A percentile compares a stretch with the other conserved stretches of the same genome.
These are phyloP conservation scores for Simplicillium sp. DNA, from an alignment of 2,329 filamentous ascomycete genomes.

Conservation along the genomic window DNA sequence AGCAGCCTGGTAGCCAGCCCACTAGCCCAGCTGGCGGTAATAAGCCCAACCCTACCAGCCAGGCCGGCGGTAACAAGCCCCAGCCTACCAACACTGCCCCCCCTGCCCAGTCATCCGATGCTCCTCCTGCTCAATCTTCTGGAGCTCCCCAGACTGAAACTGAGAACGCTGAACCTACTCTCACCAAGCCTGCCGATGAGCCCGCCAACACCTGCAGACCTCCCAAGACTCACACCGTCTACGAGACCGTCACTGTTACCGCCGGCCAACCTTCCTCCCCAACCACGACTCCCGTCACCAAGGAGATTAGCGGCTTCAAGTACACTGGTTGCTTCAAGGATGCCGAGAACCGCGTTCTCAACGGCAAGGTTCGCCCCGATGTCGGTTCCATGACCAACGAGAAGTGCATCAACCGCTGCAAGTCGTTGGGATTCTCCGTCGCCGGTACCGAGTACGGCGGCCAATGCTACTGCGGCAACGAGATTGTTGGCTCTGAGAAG, in stretches of 20 bases:
- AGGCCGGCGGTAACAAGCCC: neutral
- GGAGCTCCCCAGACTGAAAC: constrained; percentile 1
- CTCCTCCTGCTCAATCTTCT: neutral
- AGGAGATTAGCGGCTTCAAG: constrained; percentile 18
- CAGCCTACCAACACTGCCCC: constrained; percentile 1
- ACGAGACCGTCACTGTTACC: constrained; percentile 36
- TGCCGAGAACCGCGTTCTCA: constrained; percentile 24
- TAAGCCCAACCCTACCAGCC: neutral
- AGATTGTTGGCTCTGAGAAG: constrained; percentile 21
- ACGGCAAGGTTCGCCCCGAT: constrained; percentile 26
- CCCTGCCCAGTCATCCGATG: neutral
- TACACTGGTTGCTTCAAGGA: constrained; percentile 36
- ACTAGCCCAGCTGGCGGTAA: neutral
- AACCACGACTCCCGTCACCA: constrained; percentile 6
- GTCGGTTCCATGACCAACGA: constrained; percentile 32
- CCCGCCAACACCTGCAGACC: constrained; percentile 14
- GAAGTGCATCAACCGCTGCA: constrained; percentile 40
- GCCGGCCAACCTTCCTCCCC: constrained; percentile 12
- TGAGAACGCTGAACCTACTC: constrained; percentile 7
- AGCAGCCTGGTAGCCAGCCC: neutral
- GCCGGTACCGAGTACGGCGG: constrained; percentile 41
- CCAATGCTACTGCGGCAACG: constrained; percentile 44
- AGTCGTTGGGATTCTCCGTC: constrained; percentile 26
- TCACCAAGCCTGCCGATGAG: constrained; percentile 9
- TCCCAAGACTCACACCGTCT: constrained; percentile 26